phyloP scores from a whole-genome alignment of 768 basidiomycete species.

The Xerocomellus dryophilus region DNA sequence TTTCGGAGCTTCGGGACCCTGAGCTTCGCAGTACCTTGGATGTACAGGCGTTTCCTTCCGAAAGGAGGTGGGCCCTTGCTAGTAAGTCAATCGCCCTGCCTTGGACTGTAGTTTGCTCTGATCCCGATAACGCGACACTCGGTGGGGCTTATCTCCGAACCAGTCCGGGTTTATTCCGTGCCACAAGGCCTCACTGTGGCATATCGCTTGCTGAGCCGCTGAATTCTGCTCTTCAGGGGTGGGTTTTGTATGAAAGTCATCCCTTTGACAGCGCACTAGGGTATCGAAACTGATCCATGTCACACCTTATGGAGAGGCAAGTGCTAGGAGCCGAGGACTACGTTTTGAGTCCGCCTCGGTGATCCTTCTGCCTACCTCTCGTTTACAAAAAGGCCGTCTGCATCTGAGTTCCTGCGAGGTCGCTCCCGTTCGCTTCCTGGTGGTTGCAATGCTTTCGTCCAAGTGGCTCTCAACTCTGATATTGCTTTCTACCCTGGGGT shows the following conservation, averaged over 20 bases:
- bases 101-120: background rate
- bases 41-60: constrained; percentile 6
- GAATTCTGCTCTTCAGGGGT: constrained; percentile 9
- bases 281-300: constrained; percentile 12
- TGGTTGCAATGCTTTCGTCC: background rate
- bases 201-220: constrained; percentile 2
- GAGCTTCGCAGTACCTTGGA: constrained; percentile 10
- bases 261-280: background rate
- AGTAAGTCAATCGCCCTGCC: constrained; percentile 16
- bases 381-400: constrained; percentile 16
- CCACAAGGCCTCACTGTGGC: constrained; percentile 12
- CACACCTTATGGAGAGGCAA: constrained; percentile 16
- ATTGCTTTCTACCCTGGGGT: constrained; percentile 8
- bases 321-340: constrained; percentile 14
- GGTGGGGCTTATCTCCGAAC: constrained; percentile 9
- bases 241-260: background rate
- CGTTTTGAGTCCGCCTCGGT: constrained; percentile 5
- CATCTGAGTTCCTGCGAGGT: background rate
- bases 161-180: constrained; percentile 6
- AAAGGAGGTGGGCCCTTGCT: background rate
- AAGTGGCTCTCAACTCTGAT: constrained; percentile 5
- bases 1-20: constrained; percentile 4
- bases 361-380: background rate
- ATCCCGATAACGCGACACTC: constrained; percentile 3
- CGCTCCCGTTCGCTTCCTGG: background rate